Base-by-base conservation (phyloP, 495 filamentous ascomycete genomes). In the Usnea hakonensis region DNA sequence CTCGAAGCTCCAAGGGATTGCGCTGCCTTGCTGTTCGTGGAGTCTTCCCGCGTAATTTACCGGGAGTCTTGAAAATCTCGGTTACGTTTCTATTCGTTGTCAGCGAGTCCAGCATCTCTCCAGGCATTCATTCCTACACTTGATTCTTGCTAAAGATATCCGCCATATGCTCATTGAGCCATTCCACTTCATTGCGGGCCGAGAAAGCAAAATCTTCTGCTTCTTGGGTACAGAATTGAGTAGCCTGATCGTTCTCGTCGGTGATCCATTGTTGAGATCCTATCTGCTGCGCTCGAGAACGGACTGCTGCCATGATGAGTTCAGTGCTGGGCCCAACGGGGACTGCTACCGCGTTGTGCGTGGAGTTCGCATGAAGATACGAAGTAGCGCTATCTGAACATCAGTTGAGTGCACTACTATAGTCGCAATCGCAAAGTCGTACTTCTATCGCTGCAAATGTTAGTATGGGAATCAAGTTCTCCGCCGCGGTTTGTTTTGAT, bases 111-210 rank as follows among this genome's bases (percentile, higher is more conserved):
- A 50, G 5, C 1, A 26, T 26, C n/a, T 26, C 26, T 26, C 26
- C 26, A 30, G 46, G 30, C 23, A 14, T 14, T 32, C 26, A 52
- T 52, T 19, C 48, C 5, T 52, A 52, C 55, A 90, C 79, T 74
- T 93, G 85, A 71, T 89, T 88, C 66, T 86, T 85, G 66, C 84
- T 88, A 71, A 97, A 95, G 62, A 97, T 90, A 65, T 95, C 90
- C 35, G 85, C 84, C 92, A 97, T 96, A 74, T 97, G 92, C 74
- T 97, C 92, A 69, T 96, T 96, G 67, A 97, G 75, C 91, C 92
- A 97, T 67, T 94, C 92, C 70, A 96, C 77, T 68, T 97, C 92
- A 75, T 95, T 91, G 46, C 88, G 85, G 63, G 88, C 90, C 0
- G 90, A 87, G 74, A 88, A 97, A 56, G 89, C 83, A 69, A 96